Base-by-base conservation (phyloP, 345 rosid species). In the Dipteronia sinensis region DNA sequence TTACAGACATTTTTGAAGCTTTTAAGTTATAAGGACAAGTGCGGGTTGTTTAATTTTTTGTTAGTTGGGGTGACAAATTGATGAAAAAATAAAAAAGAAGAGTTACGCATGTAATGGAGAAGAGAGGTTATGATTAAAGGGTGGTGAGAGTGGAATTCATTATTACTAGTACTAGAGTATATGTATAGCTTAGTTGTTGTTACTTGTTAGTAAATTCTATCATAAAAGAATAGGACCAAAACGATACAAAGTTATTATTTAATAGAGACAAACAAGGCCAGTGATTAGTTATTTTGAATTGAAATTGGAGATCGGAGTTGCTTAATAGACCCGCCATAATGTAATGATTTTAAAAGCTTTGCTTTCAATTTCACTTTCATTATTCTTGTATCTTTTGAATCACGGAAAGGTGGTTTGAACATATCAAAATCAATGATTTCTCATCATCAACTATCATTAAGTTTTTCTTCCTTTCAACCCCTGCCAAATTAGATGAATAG, bases 361-460 rank as follows among this genome's bases (percentile, higher is more conserved):
- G 88, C 86, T 86, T 90, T 84, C 58, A 87, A 81, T 79, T 74
- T 70, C 81, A 82, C 56, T 61, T 42, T 83, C 80, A 74, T 34
- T 46, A 72, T 64, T 61, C 59, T 47, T 68, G 38, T 75, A 8
- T 78, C 87, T 86, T 86, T 65, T 69, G 42, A 44, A 31, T 8
- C 7, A 86, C 82, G 87, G 61, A 77, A 73, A 69, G 80, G 10
- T 23, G 64, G 64, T 69, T 16, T 53, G 40, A 44, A 62, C 47
- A 27, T 19, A 27, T 56, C 7, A 58, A 17, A 17, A 15, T 46
- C 70, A n/a, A 29, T 49, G 51, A 20, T 70, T n/a, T 71, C 16
- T 1, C 29, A 27, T 27, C 1, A 27, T 27, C 27, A 27, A 27
- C 27, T 27, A 27, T 27, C 27, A 27, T 27, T 27, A 27, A 27